Conservation (phyloP, 441 rosid species). For the Arabidopsis hybrid region DNA sequence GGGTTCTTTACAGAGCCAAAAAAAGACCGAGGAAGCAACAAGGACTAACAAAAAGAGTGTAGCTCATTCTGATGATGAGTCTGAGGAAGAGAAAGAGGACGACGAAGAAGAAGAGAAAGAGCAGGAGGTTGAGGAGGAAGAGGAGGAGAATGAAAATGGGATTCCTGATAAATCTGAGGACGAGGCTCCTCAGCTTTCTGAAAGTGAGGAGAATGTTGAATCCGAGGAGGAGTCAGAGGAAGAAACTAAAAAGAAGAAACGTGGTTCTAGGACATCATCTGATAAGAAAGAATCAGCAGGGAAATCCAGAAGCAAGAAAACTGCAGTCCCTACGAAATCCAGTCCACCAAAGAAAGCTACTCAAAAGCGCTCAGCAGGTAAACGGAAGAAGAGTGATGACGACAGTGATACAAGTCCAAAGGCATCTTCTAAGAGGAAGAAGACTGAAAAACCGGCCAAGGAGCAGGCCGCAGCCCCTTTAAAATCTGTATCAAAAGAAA, state of each 20-base stretch:
- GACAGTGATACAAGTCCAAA: constrained; percentile 68
- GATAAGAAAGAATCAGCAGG: constrained; percentile 61
- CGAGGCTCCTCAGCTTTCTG: constrained; percentile 66
- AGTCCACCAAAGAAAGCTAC: constrained; percentile 56
- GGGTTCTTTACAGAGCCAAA: constrained; percentile 55
- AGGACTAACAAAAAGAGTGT: constrained; percentile 30
- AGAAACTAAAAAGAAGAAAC: constrained; percentile 60
- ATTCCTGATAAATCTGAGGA: constrained; percentile 45
- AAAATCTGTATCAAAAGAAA: constrained; percentile 71
- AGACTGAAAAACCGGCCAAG: constrained; percentile 52
- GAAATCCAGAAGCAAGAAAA: constrained; percentile 67
- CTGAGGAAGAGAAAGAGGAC: constrained; percentile 53
- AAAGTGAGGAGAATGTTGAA: constrained; percentile 76
- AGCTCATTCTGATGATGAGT: constrained; percentile 50
- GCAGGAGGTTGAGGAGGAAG: constrained; percentile 46
- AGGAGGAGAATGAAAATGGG: constrained; percentile 68
- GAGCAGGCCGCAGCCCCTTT: constrained; percentile 60
- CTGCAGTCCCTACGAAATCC: constrained; percentile 46
- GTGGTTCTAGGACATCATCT: constrained; percentile 48
- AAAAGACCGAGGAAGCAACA: constrained; percentile 49
- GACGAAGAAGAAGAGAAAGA: constrained; percentile 53
- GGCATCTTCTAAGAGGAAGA: constrained; percentile 76
- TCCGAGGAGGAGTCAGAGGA: constrained; percentile 85
- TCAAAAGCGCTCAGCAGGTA: constrained; percentile 56
- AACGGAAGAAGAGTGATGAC: constrained; percentile 57